These are phyloP conservation scores for Populus alba DNA, from an alignment of 345 rosid genomes.

Conservation along the genomic window DNA sequence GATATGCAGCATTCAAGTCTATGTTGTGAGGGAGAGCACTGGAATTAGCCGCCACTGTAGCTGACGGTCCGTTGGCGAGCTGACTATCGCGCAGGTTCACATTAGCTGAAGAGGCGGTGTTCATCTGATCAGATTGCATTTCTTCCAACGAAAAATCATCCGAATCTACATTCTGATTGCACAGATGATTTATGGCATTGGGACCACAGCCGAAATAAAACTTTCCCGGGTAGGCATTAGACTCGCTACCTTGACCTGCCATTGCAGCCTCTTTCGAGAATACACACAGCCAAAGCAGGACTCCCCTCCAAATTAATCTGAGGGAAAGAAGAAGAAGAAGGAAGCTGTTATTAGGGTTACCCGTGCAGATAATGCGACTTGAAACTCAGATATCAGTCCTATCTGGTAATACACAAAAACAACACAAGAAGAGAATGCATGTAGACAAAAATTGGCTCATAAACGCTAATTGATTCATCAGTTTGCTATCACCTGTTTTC, in stretches of 20 bases:
- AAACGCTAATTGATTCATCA: not conserved
- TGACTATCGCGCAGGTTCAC: not conserved
- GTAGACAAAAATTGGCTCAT: not conserved
- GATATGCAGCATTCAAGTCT: conserved; percentile 10
- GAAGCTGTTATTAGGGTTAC: not conserved
- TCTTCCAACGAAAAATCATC: not conserved
- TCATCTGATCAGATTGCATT: not conserved
- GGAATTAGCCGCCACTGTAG: not conserved
- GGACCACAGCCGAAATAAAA: not conserved
- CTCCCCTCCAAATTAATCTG: not conserved
- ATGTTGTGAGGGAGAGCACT: not conserved
- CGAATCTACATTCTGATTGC: not conserved
- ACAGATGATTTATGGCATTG: not conserved
- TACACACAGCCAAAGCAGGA: not conserved
- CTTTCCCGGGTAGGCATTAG: not conserved
- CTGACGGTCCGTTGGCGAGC: not conserved
- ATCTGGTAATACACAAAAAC: not conserved
- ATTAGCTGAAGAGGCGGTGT: not conserved
- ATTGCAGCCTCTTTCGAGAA: not conserved
- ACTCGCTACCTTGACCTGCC: conserved; percentile 15
- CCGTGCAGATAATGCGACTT: not conserved
- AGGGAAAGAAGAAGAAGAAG: not conserved
- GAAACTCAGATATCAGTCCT: not conserved
- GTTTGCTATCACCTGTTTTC: not conserved
- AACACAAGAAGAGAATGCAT: not conserved